These are phyloP conservation scores for Besnoitia besnoiti DNA, from an alignment of 169 alveolate species.

Conservation along the genomic window DNA sequence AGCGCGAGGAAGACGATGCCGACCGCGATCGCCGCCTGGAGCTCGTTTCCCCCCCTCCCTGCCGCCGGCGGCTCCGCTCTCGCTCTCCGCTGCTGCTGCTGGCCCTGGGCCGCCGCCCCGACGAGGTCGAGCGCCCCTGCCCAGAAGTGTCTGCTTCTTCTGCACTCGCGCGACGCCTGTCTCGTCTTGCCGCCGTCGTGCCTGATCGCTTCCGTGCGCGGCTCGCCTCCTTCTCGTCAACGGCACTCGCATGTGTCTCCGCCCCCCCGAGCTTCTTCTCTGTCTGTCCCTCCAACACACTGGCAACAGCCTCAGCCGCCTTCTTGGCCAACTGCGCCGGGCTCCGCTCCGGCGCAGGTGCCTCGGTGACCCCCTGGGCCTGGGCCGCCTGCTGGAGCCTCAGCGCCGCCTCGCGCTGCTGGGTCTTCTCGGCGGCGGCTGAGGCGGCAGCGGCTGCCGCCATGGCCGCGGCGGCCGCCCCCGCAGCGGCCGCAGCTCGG, in stretches of 20 bases:
- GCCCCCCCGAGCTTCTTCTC: not conserved
- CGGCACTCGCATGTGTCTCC: not conserved
- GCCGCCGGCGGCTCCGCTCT: not conserved
- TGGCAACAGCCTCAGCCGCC: not conserved
- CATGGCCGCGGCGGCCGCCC: constrained; percentile 18
- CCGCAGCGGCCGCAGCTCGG: constrained; percentile 26
- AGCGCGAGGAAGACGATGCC: no score
- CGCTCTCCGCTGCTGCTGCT: not conserved
- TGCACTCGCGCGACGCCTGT: no score
- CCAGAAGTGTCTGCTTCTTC: no score
- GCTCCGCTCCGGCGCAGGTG: not conserved
- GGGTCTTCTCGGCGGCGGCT: not conserved
- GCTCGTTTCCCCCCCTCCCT: no score
- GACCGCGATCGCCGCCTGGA: no score
- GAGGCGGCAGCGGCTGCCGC: constrained; percentile 25
- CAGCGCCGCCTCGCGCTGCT: constrained; percentile 9
- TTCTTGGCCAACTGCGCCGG: not conserved
- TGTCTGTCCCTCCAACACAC: not conserved
- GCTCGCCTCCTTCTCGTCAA: no score
- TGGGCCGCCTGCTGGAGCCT: not conserved
- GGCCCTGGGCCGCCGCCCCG: not conserved
- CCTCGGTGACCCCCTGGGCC: not conserved
- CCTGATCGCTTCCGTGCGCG: no score
- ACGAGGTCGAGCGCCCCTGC: not conserved
- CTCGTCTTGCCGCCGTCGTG: no score